Conservation (phyloP, 2,329 filamentous ascomycete species). For the Fusarium pilosicola region DNA sequence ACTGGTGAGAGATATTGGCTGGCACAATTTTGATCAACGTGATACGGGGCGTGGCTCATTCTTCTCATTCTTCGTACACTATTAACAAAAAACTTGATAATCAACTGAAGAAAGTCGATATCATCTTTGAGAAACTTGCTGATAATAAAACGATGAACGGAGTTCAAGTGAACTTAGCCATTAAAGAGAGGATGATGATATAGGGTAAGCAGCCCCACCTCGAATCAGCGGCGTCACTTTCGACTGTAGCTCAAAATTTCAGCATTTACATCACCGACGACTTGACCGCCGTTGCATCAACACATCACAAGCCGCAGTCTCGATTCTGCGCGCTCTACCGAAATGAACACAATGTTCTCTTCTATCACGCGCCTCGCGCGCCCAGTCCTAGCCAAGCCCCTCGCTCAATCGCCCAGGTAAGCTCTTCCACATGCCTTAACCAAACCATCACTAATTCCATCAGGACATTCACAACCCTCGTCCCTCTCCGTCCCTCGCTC, state of each 20-base stretch:
- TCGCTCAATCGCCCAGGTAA: conserved; percentile 42
- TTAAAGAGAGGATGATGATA: background rate
- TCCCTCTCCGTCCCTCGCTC: conserved; percentile 60
- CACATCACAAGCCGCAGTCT: conserved; percentile 27
- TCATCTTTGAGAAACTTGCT: background rate
- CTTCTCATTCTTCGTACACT: background rate
- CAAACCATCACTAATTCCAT: conserved; percentile 5
- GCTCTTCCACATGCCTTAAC: background rate
- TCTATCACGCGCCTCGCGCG: conserved; percentile 47
- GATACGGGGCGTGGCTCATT: background rate
- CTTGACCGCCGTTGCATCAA: conserved; percentile 19
- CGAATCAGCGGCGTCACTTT: conserved; percentile 28
- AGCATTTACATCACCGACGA: conserved; percentile 36
- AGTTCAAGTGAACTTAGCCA: background rate
- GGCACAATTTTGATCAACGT: background rate
- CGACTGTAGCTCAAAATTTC: conserved; percentile 43
- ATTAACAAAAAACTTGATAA: no score
- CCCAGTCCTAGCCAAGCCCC: conserved; percentile 41
- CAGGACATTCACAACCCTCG: conserved; percentile 61
- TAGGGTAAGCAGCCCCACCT: conserved; percentile 35
- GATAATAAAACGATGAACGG: conserved; percentile 51
- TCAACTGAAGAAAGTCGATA: background rate
- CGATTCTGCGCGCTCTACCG: conserved; percentile 7
- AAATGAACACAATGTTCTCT: conserved; percentile 43
- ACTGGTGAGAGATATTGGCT: no score